Evolutionary conservation across 495 filamentous ascomycete species (phyloP).

Genomic region (Neurospora terricola): DNA sequence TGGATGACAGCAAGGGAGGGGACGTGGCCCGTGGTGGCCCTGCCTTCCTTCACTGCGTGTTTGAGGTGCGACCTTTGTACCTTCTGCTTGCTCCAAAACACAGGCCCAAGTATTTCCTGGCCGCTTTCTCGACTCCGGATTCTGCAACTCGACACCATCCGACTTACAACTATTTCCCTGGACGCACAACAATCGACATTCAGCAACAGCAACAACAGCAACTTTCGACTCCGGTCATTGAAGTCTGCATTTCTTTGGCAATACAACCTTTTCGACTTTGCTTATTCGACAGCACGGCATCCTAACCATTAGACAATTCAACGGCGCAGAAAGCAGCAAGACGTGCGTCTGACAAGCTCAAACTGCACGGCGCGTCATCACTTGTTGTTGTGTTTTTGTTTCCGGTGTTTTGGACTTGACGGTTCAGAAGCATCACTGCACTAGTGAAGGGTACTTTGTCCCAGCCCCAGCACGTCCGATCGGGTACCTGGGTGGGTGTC

Average conservation of each 20-base stretch:
- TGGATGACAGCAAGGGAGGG: constrained; percentile 16
- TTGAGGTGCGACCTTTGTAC: constrained; percentile 14
- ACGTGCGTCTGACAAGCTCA: neutral
- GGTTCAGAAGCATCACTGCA: neutral
- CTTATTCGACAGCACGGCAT: neutral
- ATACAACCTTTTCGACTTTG: neutral
- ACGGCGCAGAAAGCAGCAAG: neutral
- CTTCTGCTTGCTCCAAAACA: constrained; percentile 14
- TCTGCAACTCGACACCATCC: neutral
- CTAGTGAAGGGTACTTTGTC: constrained; percentile 21
- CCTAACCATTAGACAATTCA: neutral
- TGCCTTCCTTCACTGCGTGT: constrained; percentile 19
- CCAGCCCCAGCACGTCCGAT: constrained; percentile 17
- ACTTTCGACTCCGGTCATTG: neutral
- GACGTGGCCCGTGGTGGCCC: constrained; percentile 7
- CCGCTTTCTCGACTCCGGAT: neutral
- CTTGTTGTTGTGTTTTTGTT: neutral
- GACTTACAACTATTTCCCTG: neutral
- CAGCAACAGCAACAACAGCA: neutral
- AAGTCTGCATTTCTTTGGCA: neutral
- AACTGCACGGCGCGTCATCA: neutral
- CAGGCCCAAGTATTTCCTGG: neutral
- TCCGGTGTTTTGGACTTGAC: neutral
- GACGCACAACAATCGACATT: neutral
- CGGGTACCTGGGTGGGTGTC: constrained; percentile 15